These are phyloP conservation scores for Aschersonia sp. DNA, from an alignment of 2,329 filamentous ascomycete species.

Conservation along the genomic window DNA sequence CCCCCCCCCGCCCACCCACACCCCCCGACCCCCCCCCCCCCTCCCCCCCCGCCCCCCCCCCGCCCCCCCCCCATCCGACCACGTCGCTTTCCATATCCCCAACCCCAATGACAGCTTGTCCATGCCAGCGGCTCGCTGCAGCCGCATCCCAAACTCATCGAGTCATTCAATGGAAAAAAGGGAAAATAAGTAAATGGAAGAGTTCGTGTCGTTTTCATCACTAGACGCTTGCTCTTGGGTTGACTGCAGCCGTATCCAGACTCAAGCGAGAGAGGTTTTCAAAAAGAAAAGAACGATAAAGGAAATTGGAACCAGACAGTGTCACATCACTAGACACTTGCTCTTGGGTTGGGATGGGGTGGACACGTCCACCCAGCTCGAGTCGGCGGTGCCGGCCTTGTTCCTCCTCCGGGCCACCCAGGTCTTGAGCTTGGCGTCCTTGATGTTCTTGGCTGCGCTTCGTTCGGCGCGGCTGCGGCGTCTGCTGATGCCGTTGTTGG, in stretches of 20 bases:
- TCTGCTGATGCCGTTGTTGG: constrained; percentile 26
- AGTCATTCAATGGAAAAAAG: no score
- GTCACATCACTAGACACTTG: constrained; percentile 39
- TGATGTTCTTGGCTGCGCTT: constrained; percentile 47
- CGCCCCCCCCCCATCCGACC: no score
- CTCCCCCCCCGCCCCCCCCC: no score
- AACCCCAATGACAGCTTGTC: no score
- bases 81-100: no score
- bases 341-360: constrained; percentile 17
- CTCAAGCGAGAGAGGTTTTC: no score
- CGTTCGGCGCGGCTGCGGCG: constrained; percentile 41
- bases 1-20: no score
- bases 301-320: no score
- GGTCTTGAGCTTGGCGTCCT: constrained; percentile 42
- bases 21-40: constrained; percentile 18
- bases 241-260: neutral
- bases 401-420: constrained; percentile 34
- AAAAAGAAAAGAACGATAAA: no score
- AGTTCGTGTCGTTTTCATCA: constrained; percentile 27
- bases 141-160: no score
- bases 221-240: constrained; percentile 29
- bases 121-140: constrained; percentile 2
- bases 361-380: constrained; percentile 39
- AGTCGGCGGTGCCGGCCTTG: constrained; percentile 21
- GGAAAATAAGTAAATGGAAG: no score